Conservation (phyloP, 306 rosid genomes). For the Prunus kanzakura region DNA sequence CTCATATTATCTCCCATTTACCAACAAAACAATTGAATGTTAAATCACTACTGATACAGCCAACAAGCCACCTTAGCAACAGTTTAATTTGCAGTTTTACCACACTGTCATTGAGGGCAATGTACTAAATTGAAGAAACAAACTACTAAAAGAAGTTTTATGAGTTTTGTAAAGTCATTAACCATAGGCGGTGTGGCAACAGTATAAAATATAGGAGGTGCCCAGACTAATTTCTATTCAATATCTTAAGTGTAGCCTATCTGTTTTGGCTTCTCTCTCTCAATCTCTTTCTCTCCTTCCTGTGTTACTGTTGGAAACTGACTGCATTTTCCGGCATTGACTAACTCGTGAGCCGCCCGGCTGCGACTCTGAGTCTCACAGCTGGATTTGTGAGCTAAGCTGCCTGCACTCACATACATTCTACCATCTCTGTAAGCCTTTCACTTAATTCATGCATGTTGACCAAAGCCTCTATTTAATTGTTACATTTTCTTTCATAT, state of each 20-base stretch:
- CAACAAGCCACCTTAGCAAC: neutral
- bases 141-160: neutral
- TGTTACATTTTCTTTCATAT: conserved; percentile 28
- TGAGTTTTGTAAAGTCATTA: neutral
- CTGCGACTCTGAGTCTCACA: conserved; percentile 11
- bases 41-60: neutral
- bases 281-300: conserved; percentile 6
- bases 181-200: neutral
- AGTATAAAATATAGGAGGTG: neutral
- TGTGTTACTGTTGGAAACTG: conserved; percentile 9
- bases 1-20: neutral
- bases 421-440: conserved; percentile 21
- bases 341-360: conserved; percentile 28
- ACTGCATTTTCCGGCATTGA: conserved; percentile 46
- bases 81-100: neutral
- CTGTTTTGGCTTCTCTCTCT: neutral
- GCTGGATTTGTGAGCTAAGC: conserved; percentile 44
- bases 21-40: neutral
- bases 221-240: neutral
- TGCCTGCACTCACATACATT: conserved; percentile 3
- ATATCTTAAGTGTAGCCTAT: neutral
- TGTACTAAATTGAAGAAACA: conserved; percentile 1
- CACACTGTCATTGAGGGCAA: neutral
- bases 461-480: conserved; percentile 20
- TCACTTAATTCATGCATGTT: conserved; percentile 18